Evolutionary conservation across 345 rosid species (phyloP).

Genomic region (Gossypium raimondii): DNA sequence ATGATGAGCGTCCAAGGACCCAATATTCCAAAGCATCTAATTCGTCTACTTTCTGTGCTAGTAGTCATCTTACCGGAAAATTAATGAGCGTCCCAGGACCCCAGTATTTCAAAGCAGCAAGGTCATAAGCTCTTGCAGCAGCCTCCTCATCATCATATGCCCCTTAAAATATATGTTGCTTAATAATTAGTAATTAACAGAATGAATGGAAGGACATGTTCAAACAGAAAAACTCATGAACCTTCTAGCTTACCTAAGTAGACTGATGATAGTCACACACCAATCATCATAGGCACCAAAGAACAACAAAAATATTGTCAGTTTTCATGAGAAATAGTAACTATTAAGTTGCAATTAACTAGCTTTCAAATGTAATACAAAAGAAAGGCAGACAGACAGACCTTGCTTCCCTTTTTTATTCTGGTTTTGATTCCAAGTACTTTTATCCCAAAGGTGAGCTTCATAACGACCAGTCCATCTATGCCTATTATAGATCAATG

Average conservation of each 20-base stretch:
- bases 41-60: conserved; percentile 1
- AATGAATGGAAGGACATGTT: conserved; percentile 6
- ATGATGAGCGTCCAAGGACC: background rate
- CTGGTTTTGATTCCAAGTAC: conserved; percentile 98
- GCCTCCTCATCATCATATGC: conserved; percentile 99
- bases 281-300: conserved; percentile 32
- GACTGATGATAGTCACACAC: conserved; percentile 43
- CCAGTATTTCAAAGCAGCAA: conserved; percentile 97
- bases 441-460: conserved; percentile 99
- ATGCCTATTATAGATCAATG: conserved; percentile 48
- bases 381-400: conserved; percentile 21
- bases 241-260: conserved; percentile 70
- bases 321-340: conserved; percentile 21
- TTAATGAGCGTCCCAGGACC: conserved; percentile 98
- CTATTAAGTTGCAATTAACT: background rate
- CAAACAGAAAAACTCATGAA: background rate
- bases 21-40: background rate
- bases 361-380: background rate
- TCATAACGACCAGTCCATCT: conserved; percentile 99
- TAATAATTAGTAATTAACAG: conserved; percentile 6
- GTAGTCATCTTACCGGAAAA: conserved; percentile 65
- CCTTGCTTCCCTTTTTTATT: conserved; percentile 99
- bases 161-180: conserved; percentile 44
- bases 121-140: conserved; percentile 98
- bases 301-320: conserved; percentile 30